phyloP scores from a whole-genome alignment of 306 rosid species.

The Rubus idaeus region DNA sequence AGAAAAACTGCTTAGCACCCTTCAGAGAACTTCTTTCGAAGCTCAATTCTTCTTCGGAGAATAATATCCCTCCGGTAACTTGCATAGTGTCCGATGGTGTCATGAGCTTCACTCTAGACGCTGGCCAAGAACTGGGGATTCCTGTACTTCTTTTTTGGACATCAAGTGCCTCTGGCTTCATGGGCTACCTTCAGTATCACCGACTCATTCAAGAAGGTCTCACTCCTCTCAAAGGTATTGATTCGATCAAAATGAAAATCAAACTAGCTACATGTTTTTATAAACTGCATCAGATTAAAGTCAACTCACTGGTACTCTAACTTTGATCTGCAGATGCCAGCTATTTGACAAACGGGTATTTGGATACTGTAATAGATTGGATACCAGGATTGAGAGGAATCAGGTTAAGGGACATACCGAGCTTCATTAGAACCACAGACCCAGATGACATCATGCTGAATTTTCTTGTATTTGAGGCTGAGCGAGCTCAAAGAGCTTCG shows the following conservation, averaged over 20 bases:
- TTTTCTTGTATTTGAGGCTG: background rate
- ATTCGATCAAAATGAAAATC: background rate
- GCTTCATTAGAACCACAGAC: slow-evolving; percentile 56
- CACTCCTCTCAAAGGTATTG: slow-evolving; percentile 37
- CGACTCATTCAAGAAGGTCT: slow-evolving; percentile 24
- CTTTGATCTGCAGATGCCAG: slow-evolving; percentile 38
- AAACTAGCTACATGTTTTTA: background rate
- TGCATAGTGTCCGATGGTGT: slow-evolving; percentile 37
- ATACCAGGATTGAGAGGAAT: slow-evolving; percentile 50
- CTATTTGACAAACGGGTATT: slow-evolving; percentile 40
- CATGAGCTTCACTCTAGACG: slow-evolving; percentile 39
- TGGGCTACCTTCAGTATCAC: slow-evolving; percentile 25
- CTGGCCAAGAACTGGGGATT: slow-evolving; percentile 32
- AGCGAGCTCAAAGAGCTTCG: slow-evolving; percentile 38
- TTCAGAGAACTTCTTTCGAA: slow-evolving; percentile 21
- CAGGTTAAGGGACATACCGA: slow-evolving; percentile 51
- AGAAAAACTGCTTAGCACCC: slow-evolving; percentile 6
- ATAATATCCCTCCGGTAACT: slow-evolving; percentile 13
- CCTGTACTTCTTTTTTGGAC: slow-evolving; percentile 37
- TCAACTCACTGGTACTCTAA: no score
- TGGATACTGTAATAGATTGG: slow-evolving; percentile 54
- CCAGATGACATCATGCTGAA: slow-evolving; percentile 34
- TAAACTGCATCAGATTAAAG: background rate
- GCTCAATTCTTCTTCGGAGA: slow-evolving; percentile 21
- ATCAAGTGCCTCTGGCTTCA: slow-evolving; percentile 31